phyloP scores from a whole-genome alignment of 306 rosid genomes.

The Fragaria iinumae region DNA sequence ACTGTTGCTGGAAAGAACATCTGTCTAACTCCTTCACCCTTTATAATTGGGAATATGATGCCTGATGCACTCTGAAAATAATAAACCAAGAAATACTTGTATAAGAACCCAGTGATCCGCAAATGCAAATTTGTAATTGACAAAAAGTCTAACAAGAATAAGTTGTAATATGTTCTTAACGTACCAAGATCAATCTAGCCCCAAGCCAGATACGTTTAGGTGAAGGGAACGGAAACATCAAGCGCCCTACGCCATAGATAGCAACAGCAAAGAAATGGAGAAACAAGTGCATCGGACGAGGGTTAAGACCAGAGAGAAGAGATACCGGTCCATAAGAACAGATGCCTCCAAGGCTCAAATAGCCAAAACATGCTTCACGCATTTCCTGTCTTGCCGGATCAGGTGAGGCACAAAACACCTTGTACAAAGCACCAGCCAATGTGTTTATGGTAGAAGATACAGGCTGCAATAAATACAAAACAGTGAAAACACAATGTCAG shows the following conservation, averaged over 20 bases:
- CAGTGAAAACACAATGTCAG: neutral
- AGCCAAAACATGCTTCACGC: slow-evolving; percentile 71
- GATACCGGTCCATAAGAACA: slow-evolving; percentile 63
- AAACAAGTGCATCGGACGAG: slow-evolving; percentile 63
- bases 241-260: slow-evolving; percentile 70
- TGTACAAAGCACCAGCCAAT: slow-evolving; percentile 38
- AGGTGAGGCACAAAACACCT: slow-evolving; percentile 60
- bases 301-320: slow-evolving; percentile 73
- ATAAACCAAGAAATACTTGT: slow-evolving; percentile 7
- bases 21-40: slow-evolving; percentile 39
- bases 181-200: slow-evolving; percentile 51
- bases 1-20: slow-evolving; percentile 37
- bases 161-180: neutral
- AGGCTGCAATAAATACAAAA: slow-evolving; percentile 41
- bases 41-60: slow-evolving; percentile 38
- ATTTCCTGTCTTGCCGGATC: slow-evolving; percentile 62
- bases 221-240: slow-evolving; percentile 62
- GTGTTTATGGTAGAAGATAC: slow-evolving; percentile 67
- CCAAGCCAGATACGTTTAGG: slow-evolving; percentile 53
- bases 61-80: slow-evolving; percentile 43
- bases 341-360: slow-evolving; percentile 63
- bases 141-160: slow-evolving; percentile 9
- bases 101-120: neutral
- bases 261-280: slow-evolving; percentile 78
- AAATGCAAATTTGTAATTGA: neutral